Conservation (phyloP, 2,329 filamentous ascomycete genomes). For the Alternaria panax region DNA sequence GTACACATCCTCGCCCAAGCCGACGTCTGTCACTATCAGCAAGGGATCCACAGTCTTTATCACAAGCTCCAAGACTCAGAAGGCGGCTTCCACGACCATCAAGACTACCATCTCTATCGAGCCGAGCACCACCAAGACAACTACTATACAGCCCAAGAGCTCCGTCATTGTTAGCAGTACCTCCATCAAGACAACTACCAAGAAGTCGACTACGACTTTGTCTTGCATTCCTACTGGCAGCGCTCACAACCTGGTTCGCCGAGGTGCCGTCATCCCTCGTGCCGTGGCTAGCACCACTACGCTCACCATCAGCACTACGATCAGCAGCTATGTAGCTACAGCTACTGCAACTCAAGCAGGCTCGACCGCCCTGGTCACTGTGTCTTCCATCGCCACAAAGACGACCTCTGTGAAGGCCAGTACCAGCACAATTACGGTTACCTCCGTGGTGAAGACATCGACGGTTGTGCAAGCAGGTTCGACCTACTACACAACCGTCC, state of each 20-base stretch:
- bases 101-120: constrained; percentile 18
- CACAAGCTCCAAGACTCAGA: constrained; percentile 24
- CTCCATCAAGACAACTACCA: constrained; percentile 38
- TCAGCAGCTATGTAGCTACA: constrained; percentile 33
- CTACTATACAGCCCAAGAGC: constrained; percentile 27
- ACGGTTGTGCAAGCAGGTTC: constrained; percentile 36
- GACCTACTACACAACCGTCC: constrained; percentile 24
- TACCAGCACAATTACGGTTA: constrained; percentile 29
- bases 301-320: constrained; percentile 31
- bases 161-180: constrained; percentile 26
- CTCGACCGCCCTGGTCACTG: constrained; percentile 22
- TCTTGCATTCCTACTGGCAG: constrained; percentile 37
- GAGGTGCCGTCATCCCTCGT: constrained; percentile 24
- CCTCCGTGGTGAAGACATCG: constrained; percentile 27
- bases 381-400: constrained; percentile 15
- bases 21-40: constrained; percentile 33
- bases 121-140: constrained; percentile 33
- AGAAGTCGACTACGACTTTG: constrained; percentile 36
- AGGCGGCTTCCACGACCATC: constrained; percentile 19
- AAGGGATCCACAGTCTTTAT: constrained; percentile 25
- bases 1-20: constrained; percentile 34
- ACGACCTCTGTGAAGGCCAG: constrained; percentile 21
- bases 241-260: constrained; percentile 19
- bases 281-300: constrained; percentile 28
- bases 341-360: constrained; percentile 20